A percentile compares a stretch with the other conserved stretches of the same genome.
Conservation (phyloP, 495 filamentous ascomycete species). For the Glarea lozoyensis region DNA sequence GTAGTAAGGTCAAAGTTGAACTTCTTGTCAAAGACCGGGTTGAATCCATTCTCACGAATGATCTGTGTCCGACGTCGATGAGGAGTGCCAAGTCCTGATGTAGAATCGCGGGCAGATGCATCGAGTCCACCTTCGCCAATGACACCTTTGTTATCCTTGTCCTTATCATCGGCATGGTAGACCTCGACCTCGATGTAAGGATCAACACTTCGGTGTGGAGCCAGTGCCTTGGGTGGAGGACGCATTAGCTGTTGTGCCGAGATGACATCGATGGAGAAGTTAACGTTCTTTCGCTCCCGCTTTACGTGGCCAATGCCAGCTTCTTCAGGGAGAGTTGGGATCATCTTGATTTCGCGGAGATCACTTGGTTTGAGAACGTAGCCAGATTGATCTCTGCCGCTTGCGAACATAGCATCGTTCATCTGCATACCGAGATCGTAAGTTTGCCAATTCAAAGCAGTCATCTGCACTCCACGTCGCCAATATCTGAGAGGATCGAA, state of each 20-base stretch:
- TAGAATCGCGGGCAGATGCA: constrained; percentile 57
- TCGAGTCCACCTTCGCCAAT: constrained; percentile 62
- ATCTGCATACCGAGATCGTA: constrained; percentile 91
- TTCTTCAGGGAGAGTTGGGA: constrained; percentile 27
- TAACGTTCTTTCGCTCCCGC: constrained; percentile 65
- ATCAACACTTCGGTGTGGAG: constrained; percentile 66
- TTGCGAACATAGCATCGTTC: constrained; percentile 98
- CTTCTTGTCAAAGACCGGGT: constrained; percentile 66
- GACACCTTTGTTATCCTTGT: constrained; percentile 37
- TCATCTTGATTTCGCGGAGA: constrained; percentile 51
- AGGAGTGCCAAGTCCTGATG: constrained; percentile 65
- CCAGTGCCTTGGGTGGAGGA: constrained; percentile 59
- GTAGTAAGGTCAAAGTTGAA: constrained; percentile 75
- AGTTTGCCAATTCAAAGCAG: constrained; percentile 95
- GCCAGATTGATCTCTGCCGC: constrained; percentile 75
- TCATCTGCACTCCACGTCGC: constrained; percentile 85
- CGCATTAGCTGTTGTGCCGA: constrained; percentile 92
- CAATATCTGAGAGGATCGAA: constrained; percentile 85
- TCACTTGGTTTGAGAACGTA: constrained; percentile 91
- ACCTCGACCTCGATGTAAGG: constrained; percentile 94
- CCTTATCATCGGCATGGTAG: constrained; percentile 85
- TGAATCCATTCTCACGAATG: constrained; percentile 81
- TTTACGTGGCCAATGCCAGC: constrained; percentile 41
- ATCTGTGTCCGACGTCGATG: constrained; percentile 71
- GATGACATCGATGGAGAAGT: constrained; percentile 78